These are phyloP conservation scores for Mucor sp. DNA, from an alignment of 371 early-diverging fungal species.

Conservation along the genomic window DNA sequence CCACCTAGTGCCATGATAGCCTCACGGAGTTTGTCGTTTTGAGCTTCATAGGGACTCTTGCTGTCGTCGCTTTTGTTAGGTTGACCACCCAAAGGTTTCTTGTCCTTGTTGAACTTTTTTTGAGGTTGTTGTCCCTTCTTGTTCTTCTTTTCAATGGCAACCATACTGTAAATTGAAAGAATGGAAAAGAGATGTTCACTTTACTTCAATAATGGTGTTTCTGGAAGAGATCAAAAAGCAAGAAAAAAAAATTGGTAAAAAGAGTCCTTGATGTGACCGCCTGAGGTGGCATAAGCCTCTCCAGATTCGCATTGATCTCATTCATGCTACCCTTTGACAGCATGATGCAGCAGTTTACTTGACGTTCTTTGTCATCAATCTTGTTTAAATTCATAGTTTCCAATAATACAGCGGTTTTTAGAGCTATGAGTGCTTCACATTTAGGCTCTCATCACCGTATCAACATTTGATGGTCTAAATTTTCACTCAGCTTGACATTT, in stretches of 20 bases:
- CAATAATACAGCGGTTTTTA: no score
- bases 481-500: no score
- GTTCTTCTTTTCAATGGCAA: slow-evolving; percentile 18
- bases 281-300: neutral
- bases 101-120: slow-evolving; percentile 2
- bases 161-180: slow-evolving; percentile 10
- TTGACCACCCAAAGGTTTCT: neutral
- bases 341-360: neutral
- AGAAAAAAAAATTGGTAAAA: slow-evolving; percentile 4
- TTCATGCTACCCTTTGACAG: neutral
- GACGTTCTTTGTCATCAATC: neutral
- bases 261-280: slow-evolving; percentile 1
- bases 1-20: slow-evolving; percentile 43
- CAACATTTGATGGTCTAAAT: no score
- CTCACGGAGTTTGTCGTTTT: slow-evolving; percentile 26
- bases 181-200: neutral
- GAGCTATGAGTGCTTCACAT: no score
- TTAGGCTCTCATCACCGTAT: no score
- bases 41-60: slow-evolving; percentile 3
- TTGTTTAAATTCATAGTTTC: neutral
- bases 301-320: neutral
- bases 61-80: slow-evolving; percentile 3
- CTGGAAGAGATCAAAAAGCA: neutral
- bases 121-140: slow-evolving; percentile 12
- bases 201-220: neutral